These are phyloP conservation scores for Metschnikowia sp. DNA, from an alignment of 805 yeast genomes.

Conservation along the genomic window DNA sequence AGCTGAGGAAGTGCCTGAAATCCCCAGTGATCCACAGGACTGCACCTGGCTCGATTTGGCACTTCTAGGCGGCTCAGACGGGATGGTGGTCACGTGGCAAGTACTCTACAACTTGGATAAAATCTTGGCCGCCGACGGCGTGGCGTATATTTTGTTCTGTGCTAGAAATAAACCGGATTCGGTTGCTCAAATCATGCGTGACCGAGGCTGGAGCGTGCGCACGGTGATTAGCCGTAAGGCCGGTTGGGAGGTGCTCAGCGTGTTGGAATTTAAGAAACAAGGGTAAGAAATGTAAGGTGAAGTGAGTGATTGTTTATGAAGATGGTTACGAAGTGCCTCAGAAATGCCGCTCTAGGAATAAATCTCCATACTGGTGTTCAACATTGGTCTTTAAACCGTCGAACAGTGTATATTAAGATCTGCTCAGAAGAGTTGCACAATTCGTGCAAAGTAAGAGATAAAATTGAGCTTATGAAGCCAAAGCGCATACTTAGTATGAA, in stretches of 20 bases:
- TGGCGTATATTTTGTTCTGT: slow-evolving; percentile 87
- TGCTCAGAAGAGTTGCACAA: no score
- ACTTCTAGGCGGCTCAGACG: slow-evolving; percentile 81
- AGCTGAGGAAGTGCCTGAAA: slow-evolving; percentile 64
- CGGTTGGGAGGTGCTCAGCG: slow-evolving; percentile 91
- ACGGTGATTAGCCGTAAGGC: slow-evolving; percentile 70
- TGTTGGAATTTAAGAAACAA: slow-evolving; percentile 51
- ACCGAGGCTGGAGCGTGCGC: slow-evolving; percentile 50
- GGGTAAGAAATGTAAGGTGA: no score
- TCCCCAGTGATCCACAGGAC: slow-evolving; percentile 47
- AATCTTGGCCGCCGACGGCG: slow-evolving; percentile 56
- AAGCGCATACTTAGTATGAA: no score
- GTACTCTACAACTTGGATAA: slow-evolving; percentile 54
- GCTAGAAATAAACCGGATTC: slow-evolving; percentile 79
- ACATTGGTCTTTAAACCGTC: no score
- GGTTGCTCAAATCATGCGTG: slow-evolving; percentile 49
- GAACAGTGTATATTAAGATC: no score
- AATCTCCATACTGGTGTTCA: no score
- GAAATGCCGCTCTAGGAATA: no score
- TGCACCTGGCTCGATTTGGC: slow-evolving; percentile 86
- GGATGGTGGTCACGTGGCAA: slow-evolving; percentile 79
- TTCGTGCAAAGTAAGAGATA: no score
- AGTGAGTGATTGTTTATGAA: no score
- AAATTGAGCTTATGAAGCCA: no score
- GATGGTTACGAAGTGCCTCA: no score